Evolutionary conservation across 257 asterid species (phyloP).

Genomic region (Apocynum venetum): DNA sequence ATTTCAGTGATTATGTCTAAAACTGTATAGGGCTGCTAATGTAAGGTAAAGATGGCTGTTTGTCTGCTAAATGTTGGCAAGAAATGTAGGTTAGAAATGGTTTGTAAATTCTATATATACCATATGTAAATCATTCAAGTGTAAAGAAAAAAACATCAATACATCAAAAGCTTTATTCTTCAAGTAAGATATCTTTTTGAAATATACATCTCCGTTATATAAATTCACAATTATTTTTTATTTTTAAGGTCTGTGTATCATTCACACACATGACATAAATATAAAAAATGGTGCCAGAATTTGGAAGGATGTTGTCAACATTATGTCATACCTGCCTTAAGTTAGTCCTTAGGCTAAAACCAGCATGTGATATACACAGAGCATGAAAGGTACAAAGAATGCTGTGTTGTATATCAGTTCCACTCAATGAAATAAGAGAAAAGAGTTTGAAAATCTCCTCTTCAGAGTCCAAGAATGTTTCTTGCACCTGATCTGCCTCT

Average conservation of each 20-base stretch:
- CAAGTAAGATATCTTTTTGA: no score
- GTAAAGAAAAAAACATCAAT: no score
- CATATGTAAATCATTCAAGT: no score
- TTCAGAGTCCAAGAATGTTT: neutral
- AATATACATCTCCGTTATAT: no score
- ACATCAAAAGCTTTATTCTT: no score
- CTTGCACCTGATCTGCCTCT: neutral
- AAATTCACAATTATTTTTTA: no score
- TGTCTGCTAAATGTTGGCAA: no score
- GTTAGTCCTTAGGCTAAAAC: neutral
- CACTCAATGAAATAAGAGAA: slow-evolving; percentile 6
- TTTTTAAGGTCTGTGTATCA: neutral
- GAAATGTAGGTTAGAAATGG: no score
- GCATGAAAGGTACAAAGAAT: slow-evolving; percentile 2
- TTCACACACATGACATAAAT: neutral
- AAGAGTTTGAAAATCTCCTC: slow-evolving; percentile 5
- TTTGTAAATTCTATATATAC: no score
- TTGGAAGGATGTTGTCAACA: neutral
- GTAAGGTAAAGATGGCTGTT: no score
- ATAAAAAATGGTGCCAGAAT: neutral
- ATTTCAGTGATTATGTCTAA: no score
- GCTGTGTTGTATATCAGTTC: slow-evolving; percentile 4
- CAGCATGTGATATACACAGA: neutral
- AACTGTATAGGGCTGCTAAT: no score
- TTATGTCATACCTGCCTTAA: neutral